A percentile compares a stretch with the other conserved stretches of the same genome.
Evolutionary conservation across 306 rosid species (phyloP).

Genomic region (Dalbergia cultrata): DNA sequence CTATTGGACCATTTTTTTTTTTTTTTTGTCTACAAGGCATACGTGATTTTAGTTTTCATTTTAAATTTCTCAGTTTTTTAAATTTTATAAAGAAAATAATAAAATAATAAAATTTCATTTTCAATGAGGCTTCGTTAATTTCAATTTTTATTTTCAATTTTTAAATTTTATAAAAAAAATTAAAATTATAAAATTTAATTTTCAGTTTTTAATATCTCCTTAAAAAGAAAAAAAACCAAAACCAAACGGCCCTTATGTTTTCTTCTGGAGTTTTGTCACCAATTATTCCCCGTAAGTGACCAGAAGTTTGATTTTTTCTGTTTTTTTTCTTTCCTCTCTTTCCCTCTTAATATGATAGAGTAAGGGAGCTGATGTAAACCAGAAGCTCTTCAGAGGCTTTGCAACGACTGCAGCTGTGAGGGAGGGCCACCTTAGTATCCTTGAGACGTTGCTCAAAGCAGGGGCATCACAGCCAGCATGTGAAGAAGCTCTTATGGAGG

Average conservation of each 20-base stretch:
- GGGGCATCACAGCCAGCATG: constrained; percentile 97
- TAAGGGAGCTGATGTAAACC: constrained; percentile 91
- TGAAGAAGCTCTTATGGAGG: constrained; percentile 94
- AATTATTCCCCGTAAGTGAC: constrained; percentile 16
- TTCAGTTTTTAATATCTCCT: too few relatives aligned
- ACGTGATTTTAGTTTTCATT: background rate
- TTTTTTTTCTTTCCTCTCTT: too few relatives aligned
- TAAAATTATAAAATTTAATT: too few relatives aligned
- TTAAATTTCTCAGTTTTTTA: too few relatives aligned
- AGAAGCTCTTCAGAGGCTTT: constrained; percentile 90
- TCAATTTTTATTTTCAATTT: too few relatives aligned
- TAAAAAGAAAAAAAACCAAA: too few relatives aligned
- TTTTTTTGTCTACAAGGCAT: background rate
- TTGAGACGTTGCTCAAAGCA: constrained; percentile 80
- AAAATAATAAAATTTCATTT: too few relatives aligned
- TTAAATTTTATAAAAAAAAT: too few relatives aligned
- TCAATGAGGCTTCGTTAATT: too few relatives aligned
- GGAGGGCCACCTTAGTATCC: constrained; percentile 83
- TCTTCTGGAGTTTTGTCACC: constrained; percentile 12
- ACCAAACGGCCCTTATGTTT: too few relatives aligned
- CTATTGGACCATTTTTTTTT: background rate
- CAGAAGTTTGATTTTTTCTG: constrained; percentile 17
- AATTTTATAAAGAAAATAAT: too few relatives aligned
- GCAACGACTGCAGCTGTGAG: constrained; percentile 94
- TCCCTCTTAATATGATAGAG: constrained; percentile 54